phyloP scores from a whole-genome alignment of 1,139 yeast species.

The Geotrichum carabidarum region DNA sequence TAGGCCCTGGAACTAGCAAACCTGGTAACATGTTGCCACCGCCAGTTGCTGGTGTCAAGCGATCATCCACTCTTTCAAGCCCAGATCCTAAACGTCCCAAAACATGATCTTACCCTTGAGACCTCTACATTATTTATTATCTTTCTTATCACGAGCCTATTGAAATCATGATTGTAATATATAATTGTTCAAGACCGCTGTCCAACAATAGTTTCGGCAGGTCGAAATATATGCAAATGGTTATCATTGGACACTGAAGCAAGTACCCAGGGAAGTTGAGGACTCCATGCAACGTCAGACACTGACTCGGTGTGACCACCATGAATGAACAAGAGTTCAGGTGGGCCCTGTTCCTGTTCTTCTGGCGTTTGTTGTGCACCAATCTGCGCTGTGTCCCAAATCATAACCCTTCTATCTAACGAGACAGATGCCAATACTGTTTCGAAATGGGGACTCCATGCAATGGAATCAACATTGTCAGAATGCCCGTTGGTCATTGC shows the following conservation, averaged over 20 bases:
- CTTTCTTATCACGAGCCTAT: too few species aligned
- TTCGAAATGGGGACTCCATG: slow-evolving; percentile 67
- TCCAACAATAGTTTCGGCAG: slow-evolving; percentile 41
- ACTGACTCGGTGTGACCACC: slow-evolving; percentile 88
- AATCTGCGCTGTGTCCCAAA: slow-evolving; percentile 55
- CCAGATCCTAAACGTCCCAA: slow-evolving; percentile 22
- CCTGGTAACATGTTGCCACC: slow-evolving; percentile 9
- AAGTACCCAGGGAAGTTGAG: slow-evolving; percentile 67
- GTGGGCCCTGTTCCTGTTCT: slow-evolving; percentile 34
- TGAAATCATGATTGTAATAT: not conserved
- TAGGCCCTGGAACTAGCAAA: slow-evolving; percentile 15
- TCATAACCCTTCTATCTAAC: slow-evolving; percentile 62
- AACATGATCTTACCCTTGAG: slow-evolving; percentile 3
- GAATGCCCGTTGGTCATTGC: slow-evolving; percentile 44
- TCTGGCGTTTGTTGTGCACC: slow-evolving; percentile 36
- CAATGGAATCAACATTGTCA: slow-evolving; percentile 60
- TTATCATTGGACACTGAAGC: slow-evolving; percentile 89
- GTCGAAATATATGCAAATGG: slow-evolving; percentile 77
- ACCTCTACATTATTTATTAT: not conserved
- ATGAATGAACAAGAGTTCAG: slow-evolving; percentile 59
- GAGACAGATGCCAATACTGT: slow-evolving; percentile 69
- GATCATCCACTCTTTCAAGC: slow-evolving; percentile 12
- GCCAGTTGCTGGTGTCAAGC: slow-evolving; percentile 4
- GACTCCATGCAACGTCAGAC: slow-evolving; percentile 84
- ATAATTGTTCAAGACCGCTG: not conserved